Conservation (phyloP, 2,329 filamentous ascomycete genomes). For the Aulographum hederae region DNA sequence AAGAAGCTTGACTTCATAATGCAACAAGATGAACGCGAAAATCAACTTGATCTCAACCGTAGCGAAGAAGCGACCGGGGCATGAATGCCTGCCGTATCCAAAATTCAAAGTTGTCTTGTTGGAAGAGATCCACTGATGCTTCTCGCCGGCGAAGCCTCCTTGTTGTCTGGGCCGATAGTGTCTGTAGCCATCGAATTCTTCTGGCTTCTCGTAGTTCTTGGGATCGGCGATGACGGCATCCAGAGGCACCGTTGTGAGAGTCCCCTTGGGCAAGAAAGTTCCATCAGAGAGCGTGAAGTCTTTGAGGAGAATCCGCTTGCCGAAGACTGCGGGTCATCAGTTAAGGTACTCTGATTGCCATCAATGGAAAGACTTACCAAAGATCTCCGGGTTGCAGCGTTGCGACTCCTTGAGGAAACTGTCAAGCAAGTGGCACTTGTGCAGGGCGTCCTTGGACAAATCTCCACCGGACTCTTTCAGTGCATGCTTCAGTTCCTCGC, state of each 20-base stretch:
- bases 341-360: neutral
- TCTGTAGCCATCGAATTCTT: slow-evolving; percentile 6
- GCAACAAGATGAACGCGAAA: slow-evolving; percentile 10
- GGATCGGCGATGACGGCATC: slow-evolving; percentile 6
- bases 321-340: neutral
- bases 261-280: slow-evolving; percentile 6
- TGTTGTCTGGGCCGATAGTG: slow-evolving; percentile 1
- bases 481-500: slow-evolving; percentile 7
- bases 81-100: slow-evolving; percentile 15
- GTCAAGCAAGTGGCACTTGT: slow-evolving; percentile 6
- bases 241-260: slow-evolving; percentile 6
- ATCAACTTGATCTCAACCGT: slow-evolving; percentile 17
- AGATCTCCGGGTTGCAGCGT: neutral
- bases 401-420: slow-evolving; percentile 9
- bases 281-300: slow-evolving; percentile 9
- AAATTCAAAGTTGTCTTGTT: slow-evolving; percentile 10
- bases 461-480: slow-evolving; percentile 5
- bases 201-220: slow-evolving; percentile 4
- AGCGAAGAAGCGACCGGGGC: slow-evolving; percentile 16
- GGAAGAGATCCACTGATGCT: slow-evolving; percentile 11
- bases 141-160: neutral
- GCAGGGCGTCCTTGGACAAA: slow-evolving; percentile 6
- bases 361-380: slow-evolving; percentile 1
- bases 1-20: slow-evolving; percentile 13
- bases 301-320: slow-evolving; percentile 4